Conservation (phyloP, 1,284 basidiomycete species). For the Inonotus obliquus region DNA sequence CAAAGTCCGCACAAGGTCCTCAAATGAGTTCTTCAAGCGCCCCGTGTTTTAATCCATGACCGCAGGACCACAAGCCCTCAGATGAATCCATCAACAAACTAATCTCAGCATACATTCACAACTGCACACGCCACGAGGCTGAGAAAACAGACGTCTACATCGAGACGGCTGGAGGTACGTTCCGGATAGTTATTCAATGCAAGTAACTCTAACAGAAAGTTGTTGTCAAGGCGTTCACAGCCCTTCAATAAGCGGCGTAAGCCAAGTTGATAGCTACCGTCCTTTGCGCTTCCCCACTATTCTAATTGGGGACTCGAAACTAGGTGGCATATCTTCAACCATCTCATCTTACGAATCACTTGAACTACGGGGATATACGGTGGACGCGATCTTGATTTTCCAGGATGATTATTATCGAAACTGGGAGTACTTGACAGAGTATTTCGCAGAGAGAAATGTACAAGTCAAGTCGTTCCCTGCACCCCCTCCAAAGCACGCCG, state of each 20-base stretch:
- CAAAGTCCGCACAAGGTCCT: slow-evolving; percentile 5
- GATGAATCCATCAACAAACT: slow-evolving; percentile 69
- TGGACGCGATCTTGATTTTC: slow-evolving; percentile 88
- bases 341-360: slow-evolving; percentile 93
- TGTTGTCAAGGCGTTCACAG: slow-evolving; percentile 78
- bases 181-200: not conserved
- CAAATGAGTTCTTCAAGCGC: not conserved
- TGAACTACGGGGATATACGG: slow-evolving; percentile 81
- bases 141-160: slow-evolving; percentile 69
- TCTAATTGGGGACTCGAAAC: slow-evolving; percentile 82
- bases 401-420: slow-evolving; percentile 86
- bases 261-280: slow-evolving; percentile 82
- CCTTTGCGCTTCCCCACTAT: slow-evolving; percentile 84
- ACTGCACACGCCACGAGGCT: slow-evolving; percentile 37
- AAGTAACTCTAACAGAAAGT: not conserved
- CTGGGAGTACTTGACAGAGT: slow-evolving; percentile 74
- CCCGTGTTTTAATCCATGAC: slow-evolving; percentile 22
- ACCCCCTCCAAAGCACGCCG: slow-evolving; percentile 53
- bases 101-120: slow-evolving; percentile 58
- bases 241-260: slow-evolving; percentile 81
- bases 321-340: slow-evolving; percentile 95
- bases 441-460: slow-evolving; percentile 73
- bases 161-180: slow-evolving; percentile 91
- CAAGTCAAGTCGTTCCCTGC: slow-evolving; percentile 52
- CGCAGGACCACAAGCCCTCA: slow-evolving; percentile 36